phyloP scores from a whole-genome alignment of 345 rosid species.

The Aquilaria malaccensis region DNA sequence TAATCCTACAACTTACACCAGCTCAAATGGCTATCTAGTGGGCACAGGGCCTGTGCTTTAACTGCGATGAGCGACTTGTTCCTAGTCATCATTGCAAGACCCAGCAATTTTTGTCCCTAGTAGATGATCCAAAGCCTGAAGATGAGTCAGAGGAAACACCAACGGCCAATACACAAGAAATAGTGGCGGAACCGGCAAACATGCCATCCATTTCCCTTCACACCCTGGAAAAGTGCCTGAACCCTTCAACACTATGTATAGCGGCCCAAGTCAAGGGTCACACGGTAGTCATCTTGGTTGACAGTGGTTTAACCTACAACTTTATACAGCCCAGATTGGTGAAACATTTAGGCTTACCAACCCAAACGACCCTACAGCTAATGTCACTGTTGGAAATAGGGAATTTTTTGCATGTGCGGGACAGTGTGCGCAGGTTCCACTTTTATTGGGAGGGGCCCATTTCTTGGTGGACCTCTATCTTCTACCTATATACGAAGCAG shows the following conservation, averaged over 20 bases:
- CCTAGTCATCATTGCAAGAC: not conserved
- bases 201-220: not conserved
- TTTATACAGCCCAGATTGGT: not conserved
- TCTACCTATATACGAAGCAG: not conserved
- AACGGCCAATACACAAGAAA: not conserved
- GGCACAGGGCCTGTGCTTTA: not conserved
- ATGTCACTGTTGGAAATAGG: not conserved
- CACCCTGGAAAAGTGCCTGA: not conserved
- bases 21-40: not conserved
- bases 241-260: not conserved
- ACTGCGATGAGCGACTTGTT: not conserved
- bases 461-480: not conserved
- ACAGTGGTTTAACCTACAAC: not conserved
- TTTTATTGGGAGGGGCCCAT: not conserved
- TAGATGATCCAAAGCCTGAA: too few species aligned
- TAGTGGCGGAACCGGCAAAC: too few species aligned
- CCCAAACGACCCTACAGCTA: not conserved
- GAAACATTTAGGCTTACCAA: not conserved
- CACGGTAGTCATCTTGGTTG: not conserved
- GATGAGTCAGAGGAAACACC: not conserved
- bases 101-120: not conserved
- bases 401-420: not conserved
- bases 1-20: not conserved
- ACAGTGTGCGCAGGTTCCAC: not conserved
- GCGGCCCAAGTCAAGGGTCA: not conserved